A percentile compares a stretch with the other conserved stretches of the same genome.
Conservation (phyloP, 371 early-diverging fungal species). For the Vairimorpha ceranae region DNA sequence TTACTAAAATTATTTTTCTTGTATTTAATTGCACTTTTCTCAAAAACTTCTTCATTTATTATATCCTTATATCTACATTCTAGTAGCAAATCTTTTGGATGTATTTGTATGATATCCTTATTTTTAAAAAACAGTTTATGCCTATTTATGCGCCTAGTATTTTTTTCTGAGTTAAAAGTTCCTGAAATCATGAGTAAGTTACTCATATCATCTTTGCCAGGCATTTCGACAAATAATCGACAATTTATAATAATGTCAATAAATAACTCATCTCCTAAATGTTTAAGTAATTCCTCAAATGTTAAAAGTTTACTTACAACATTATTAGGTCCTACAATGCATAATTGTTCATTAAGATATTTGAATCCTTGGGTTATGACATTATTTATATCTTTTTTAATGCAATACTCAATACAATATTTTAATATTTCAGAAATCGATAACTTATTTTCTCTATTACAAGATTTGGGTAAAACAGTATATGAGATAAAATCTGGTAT, state of each 20-base stretch:
- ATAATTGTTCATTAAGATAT: background rate
- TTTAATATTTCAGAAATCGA: background rate
- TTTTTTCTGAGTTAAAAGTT: conserved; percentile 14
- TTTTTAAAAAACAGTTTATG: conserved; percentile 32
- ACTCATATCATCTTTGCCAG: background rate
- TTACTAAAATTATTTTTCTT: background rate
- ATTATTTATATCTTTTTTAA: background rate
- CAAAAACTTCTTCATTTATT: conserved; percentile 1
- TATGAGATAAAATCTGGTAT: background rate
- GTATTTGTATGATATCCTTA: background rate
- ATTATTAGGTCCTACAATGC: background rate
- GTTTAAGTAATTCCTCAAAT: background rate
- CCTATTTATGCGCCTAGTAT: conserved; percentile 16
- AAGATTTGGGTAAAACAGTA: background rate
- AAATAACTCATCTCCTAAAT: conserved; percentile 40
- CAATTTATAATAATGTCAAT: conserved; percentile 46
- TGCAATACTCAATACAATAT: background rate
- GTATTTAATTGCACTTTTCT: conserved; percentile 8
- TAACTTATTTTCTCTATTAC: background rate
- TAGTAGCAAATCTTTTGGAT: conserved; percentile 1
- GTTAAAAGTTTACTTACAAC: background rate
- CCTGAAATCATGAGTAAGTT: conserved; percentile 39
- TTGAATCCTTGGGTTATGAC: background rate
- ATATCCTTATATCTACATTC: background rate
- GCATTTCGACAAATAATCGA: conserved; percentile 26